Evolutionary conservation across 306 rosid species (phyloP), one percentile per base, ranked within the genome.

Genomic region (Ammopiptanthus mongolicus): DNA sequence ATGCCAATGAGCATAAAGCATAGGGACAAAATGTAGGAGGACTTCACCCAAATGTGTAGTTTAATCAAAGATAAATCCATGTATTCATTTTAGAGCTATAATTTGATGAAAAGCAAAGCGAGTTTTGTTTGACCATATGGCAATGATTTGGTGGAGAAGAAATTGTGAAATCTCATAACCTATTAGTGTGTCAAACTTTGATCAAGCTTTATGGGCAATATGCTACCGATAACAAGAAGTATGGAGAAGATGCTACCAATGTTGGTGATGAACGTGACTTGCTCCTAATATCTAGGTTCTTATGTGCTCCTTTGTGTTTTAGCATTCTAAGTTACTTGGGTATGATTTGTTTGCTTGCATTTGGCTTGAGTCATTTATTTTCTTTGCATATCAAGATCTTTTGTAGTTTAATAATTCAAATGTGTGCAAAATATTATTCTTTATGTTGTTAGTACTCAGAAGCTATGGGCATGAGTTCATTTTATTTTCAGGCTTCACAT

Each of bases 221-320:
- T n/a, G n/a, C n/a, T n/a, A n/a, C n/a, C n/a, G n/a, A n/a, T n/a
- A n/a, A n/a, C n/a, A 96, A 96, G 96, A 96, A 96, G 71, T 94
- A 94, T 44, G 98, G 98, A 15, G 97, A 94, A 77, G 98, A 94
- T 85, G 98, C 98, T 57, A 87, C 95, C 5, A 96, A 96, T 71
- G 99, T 96, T 37, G 99, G 99, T 65, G 99, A 96, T 58, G 99
- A 96, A 89, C 98, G 99, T 81, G 99, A 98, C 69, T 96, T 84
- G 99, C 99, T 46, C 99, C 99, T 78, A 96, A 96, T 58, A 96
- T 96, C 62, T 97, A 95, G 97, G 98, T 94, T 15, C 50, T 76
- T 73, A 8, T 13, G 18, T 39, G 3, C 76, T 18, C 12, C 28
- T 29, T 15, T 65, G 46, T 18, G 58, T 70, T 69, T 70, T 70